phyloP scores from a whole-genome alignment of 805 yeast genomes.

The Wickerhamomyces tratensis region DNA sequence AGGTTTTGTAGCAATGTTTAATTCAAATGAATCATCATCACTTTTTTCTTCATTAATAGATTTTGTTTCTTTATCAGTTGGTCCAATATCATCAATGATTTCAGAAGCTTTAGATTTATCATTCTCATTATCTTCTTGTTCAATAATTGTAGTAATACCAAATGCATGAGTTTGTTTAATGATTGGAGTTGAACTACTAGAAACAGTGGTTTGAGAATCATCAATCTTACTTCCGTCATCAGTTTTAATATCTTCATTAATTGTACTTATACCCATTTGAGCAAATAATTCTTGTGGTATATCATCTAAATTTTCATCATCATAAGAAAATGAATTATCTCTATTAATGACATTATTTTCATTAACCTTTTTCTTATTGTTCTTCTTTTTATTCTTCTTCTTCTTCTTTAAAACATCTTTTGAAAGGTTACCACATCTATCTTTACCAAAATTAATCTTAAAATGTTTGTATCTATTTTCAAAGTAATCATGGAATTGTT shows the following conservation, averaged over 20 bases:
- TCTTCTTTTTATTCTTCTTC: slow-evolving; percentile 23
- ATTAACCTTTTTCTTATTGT: slow-evolving; percentile 1
- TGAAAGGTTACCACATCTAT: slow-evolving; percentile 72
- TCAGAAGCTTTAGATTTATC: too few relatives aligned
- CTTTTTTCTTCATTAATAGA: too few relatives aligned
- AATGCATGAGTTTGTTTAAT: slow-evolving; percentile 7
- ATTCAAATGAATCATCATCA: neutral
- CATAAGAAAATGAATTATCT: neutral
- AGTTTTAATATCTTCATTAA: neutral
- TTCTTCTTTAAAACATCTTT: slow-evolving; percentile 37
- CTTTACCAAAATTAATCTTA: slow-evolving; percentile 64
- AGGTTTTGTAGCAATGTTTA: neutral
- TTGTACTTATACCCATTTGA: slow-evolving; percentile 14
- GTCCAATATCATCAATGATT: too few relatives aligned
- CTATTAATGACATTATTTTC: neutral
- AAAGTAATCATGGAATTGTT: slow-evolving; percentile 28
- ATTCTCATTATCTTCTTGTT: neutral
- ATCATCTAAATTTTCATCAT: slow-evolving; percentile 2
- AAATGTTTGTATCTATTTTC: slow-evolving; percentile 39
- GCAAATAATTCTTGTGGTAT: slow-evolving; percentile 14
- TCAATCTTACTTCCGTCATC: neutral
- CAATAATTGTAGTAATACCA: slow-evolving; percentile 9
- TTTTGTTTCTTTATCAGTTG: too few relatives aligned
- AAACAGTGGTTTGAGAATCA: neutral
- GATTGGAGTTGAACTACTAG: neutral